Percentiles rank a stretch among this genome's conserved stretches.
phyloP scores from a whole-genome alignment of 129 eudicot genomes.

The Gnaphalium uliginosum region DNA sequence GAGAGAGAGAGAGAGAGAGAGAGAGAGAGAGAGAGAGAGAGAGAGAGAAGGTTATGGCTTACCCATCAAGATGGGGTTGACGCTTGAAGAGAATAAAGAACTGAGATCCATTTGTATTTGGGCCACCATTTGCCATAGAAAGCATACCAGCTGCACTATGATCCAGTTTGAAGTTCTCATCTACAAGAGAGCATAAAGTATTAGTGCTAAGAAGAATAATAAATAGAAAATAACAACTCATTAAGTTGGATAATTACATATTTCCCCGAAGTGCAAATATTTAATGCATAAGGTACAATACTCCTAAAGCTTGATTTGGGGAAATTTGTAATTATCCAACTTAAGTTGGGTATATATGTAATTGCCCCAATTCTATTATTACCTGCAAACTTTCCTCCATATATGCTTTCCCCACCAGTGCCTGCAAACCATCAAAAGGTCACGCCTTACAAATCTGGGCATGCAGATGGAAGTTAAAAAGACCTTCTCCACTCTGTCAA shows the following conservation, averaged over 20 bases:
- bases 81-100: constrained; percentile 81
- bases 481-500: constrained; percentile 49
- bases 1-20: no score
- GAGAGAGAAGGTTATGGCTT: constrained; percentile 14
- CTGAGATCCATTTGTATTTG: constrained; percentile 95
- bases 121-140: constrained; percentile 97
- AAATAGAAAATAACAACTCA: constrained; percentile 8
- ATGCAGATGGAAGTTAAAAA: constrained; percentile 48
- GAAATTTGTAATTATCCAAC: no score
- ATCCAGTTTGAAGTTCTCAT: constrained; percentile 84
- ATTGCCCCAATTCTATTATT: not conserved
- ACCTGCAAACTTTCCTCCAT: constrained; percentile 99
- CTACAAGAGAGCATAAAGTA: constrained; percentile 42
- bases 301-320: no score
- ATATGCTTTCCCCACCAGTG: constrained; percentile 98
- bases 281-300: no score
- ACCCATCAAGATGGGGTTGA: constrained; percentile 96
- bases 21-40: not conserved
- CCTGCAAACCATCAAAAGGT: constrained; percentile 94
- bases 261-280: no score
- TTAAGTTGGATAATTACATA: not conserved
- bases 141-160: constrained; percentile 79
- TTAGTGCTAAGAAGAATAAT: not conserved
- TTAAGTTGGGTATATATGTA: no score
- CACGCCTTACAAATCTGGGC: constrained; percentile 64